Conservation (phyloP, 2,329 filamentous ascomycete species). For the Colletotrichum phormii region DNA sequence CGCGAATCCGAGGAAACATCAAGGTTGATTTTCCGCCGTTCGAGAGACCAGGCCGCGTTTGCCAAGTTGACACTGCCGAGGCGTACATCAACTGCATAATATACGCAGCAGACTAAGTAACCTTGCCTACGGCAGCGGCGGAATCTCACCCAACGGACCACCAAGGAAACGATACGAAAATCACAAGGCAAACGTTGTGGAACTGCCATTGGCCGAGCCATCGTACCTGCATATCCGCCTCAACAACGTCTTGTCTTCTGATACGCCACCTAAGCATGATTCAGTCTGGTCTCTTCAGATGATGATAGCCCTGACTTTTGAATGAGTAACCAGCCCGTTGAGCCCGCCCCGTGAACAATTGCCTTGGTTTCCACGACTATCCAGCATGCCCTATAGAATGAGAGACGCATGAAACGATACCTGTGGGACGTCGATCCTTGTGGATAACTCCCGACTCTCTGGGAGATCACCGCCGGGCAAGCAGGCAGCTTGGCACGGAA, state of each 20-base stretch:
- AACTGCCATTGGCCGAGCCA: background rate
- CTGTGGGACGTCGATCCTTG: slow-evolving; percentile 14
- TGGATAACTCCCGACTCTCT: background rate
- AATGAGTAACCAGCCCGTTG: background rate
- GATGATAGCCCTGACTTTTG: background rate
- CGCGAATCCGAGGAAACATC: background rate
- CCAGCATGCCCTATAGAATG: background rate
- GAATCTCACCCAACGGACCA: background rate
- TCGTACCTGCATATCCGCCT: slow-evolving; percentile 12
- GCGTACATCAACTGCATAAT: background rate
- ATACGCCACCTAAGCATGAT: background rate
- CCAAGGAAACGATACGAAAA: background rate
- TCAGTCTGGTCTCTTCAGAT: background rate
- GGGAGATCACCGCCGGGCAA: slow-evolving; percentile 3
- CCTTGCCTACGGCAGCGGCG: background rate
- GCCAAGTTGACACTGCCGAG: too few species aligned
- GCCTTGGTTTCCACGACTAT: background rate
- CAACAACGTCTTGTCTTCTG: slow-evolving; percentile 1
- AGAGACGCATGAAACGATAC: slow-evolving; percentile 23
- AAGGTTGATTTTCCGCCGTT: too few species aligned
- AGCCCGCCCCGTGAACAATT: background rate
- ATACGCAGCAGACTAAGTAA: background rate
- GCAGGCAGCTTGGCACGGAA: background rate
- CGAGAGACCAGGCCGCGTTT: background rate
- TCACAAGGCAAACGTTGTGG: background rate